Conservation (phyloP, 2,329 filamentous ascomycete species). For the Fusarium tuaranense region DNA sequence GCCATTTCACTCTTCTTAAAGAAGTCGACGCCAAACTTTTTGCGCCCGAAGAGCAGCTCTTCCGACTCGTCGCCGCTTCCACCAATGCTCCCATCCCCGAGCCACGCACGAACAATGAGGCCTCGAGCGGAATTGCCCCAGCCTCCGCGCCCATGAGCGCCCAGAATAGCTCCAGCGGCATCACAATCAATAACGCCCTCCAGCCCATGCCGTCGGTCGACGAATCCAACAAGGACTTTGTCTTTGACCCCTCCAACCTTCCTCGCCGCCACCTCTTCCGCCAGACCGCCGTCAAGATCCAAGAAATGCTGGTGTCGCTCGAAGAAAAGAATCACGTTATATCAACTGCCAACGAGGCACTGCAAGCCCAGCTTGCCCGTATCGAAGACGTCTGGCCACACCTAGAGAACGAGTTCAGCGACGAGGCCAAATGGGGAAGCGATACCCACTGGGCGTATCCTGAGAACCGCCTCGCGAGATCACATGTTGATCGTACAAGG, state of each 20-base stretch:
- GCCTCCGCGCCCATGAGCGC: slow-evolving; percentile 62
- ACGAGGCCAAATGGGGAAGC: slow-evolving; percentile 94
- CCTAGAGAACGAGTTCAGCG: slow-evolving; percentile 89
- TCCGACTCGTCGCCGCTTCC: slow-evolving; percentile 77
- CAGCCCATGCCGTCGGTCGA: slow-evolving; percentile 55
- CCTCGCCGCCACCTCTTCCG: slow-evolving; percentile 80
- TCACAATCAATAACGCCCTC: slow-evolving; percentile 50
- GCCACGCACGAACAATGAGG: slow-evolving; percentile 58
- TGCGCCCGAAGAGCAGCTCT: slow-evolving; percentile 84
- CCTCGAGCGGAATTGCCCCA: slow-evolving; percentile 55
- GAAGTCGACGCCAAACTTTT: slow-evolving; percentile 98
- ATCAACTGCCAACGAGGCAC: slow-evolving; percentile 88
- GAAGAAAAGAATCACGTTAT: slow-evolving; percentile 99
- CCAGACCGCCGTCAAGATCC: slow-evolving; percentile 81
- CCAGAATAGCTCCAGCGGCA: slow-evolving; percentile 61
- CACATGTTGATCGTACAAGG: slow-evolving; percentile 77
- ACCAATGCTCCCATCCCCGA: slow-evolving; percentile 63
- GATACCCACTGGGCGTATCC: slow-evolving; percentile 95
- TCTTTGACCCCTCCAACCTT: slow-evolving; percentile 69
- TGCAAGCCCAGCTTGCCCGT: slow-evolving; percentile 85
- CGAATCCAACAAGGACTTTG: slow-evolving; percentile 56
- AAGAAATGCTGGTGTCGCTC: slow-evolving; percentile 87
- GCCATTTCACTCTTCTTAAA: slow-evolving; percentile 95
- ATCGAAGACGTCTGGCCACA: slow-evolving; percentile 90
- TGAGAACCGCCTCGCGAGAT: slow-evolving; percentile 77